Evolutionary conservation across 2,329 filamentous ascomycete species (phyloP).

Genomic region (Trematosphaeria pertusa): DNA sequence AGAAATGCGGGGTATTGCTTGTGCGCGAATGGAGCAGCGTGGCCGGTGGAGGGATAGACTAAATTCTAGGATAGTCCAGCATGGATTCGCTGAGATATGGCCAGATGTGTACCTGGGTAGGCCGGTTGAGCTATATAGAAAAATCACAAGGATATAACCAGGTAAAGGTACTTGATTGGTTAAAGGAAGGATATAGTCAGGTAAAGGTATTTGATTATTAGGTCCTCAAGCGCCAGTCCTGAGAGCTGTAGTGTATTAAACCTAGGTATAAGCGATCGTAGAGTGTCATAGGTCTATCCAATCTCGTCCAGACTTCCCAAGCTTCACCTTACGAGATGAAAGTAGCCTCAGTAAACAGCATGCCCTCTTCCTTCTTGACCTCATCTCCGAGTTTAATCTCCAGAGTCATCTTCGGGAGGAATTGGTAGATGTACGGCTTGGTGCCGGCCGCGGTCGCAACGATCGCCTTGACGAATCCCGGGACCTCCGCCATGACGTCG

Average conservation of each 20-base stretch:
- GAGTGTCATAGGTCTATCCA: slow-evolving; percentile 23
- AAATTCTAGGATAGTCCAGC: no score
- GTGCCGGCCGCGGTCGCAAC: slow-evolving; percentile 88
- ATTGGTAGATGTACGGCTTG: slow-evolving; percentile 99
- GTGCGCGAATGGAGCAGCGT: background rate
- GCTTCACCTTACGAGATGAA: slow-evolving; percentile 74
- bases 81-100: no score
- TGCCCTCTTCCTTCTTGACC: slow-evolving; percentile 78
- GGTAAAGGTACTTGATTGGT: slow-evolving; percentile 21
- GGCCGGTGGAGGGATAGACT: no score
- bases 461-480: slow-evolving; percentile 93
- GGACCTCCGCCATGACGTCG: slow-evolving; percentile 96
- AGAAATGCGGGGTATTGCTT: background rate
- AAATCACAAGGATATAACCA: no score
- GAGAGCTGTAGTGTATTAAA: slow-evolving; percentile 37
- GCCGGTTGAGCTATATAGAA: no score
- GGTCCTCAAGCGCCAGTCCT: slow-evolving; percentile 43
- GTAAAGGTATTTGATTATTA: slow-evolving; percentile 34
- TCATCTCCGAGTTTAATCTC: slow-evolving; percentile 86
- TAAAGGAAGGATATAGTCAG: no score
- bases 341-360: slow-evolving; percentile 87
- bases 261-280: slow-evolving; percentile 32
- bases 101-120: no score
- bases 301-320: slow-evolving; percentile 6
- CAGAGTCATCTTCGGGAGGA: slow-evolving; percentile 73